These are phyloP conservation scores for Fusarium tupiense DNA, from an alignment of 2,329 filamentous ascomycete species.

Conservation along the genomic window DNA sequence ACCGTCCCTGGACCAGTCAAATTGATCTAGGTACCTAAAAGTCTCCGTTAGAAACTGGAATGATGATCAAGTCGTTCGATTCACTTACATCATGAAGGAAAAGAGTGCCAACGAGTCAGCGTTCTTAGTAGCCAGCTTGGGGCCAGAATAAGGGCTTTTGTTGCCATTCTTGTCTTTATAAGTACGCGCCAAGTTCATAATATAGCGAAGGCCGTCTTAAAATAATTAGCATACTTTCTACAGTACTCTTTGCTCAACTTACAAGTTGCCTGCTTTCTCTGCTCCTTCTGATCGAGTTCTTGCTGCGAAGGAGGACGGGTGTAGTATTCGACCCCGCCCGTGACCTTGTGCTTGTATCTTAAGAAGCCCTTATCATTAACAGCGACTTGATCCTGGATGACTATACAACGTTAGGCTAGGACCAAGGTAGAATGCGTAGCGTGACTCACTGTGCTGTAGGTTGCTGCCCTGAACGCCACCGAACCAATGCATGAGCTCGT, in stretches of 20 bases:
- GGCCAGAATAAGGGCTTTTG: neutral
- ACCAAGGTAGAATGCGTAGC: too few species aligned
- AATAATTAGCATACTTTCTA: rapidly evolving
- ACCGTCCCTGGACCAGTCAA: neutral
- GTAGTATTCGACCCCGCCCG: neutral
- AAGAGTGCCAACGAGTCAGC: constrained; percentile 4
- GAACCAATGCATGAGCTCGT: constrained; percentile 15
- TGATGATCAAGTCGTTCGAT: too few species aligned
- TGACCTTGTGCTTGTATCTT: neutral
- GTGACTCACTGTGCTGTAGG: neutral
- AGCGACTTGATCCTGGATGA: neutral
- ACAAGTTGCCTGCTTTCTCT: constrained; percentile 6
- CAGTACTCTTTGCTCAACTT: rapidly evolving
- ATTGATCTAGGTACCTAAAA: neutral
- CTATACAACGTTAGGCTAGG: neutral
- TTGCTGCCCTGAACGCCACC: neutral
- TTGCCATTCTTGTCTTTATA: neutral
- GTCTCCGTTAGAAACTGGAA: rapidly evolving
- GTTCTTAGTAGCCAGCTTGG: neutral
- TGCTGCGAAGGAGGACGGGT: neutral
- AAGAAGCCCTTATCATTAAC: neutral
- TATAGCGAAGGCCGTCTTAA: neutral
- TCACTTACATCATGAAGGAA: constrained; percentile 5
- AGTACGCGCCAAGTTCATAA: neutral
- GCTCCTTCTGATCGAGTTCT: neutral